Base-by-base conservation (phyloP, 139 green algal species). In the Yamagishiella unicocca region DNA sequence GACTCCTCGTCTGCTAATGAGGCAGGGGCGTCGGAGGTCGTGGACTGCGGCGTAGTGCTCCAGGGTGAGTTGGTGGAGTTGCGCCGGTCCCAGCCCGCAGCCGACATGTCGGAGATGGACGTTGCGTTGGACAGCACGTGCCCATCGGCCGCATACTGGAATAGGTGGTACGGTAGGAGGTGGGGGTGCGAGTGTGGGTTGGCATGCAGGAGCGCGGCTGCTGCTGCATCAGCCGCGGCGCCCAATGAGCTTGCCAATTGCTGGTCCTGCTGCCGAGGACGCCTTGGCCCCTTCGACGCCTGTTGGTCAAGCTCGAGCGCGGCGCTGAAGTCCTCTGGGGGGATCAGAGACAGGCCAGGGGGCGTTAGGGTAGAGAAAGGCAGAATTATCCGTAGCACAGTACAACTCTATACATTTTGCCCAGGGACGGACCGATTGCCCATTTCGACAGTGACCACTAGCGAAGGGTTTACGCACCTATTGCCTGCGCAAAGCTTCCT, bases 401-500 rank as follows among this genome's bases (percentile, higher is more conserved):
- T n/a, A n/a, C n/a, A n/a, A n/a, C n/a, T n/a, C n/a, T n/a, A n/a
- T n/a, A n/a, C n/a, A n/a, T n/a, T n/a, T n/a, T n/a, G n/a, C n/a
- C n/a, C n/a, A n/a, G n/a, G n/a, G n/a, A n/a, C n/a, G n/a, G n/a
- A n/a, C n/a, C n/a, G n/a, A n/a, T n/a, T n/a, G n/a, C n/a, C n/a
- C n/a, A n/a, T n/a, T n/a, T n/a, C n/a, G n/a, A n/a, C n/a, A n/a
- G n/a, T n/a, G n/a, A n/a, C n/a, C n/a, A n/a, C n/a, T n/a, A n/a
- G 50, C 50, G 50, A 25, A 17, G 12, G 50, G 50, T 58, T 25
- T 35, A 37, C 76, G 14, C 68, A 96, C 95, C 93, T 50, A 97
- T 96, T 14, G 95, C 95, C 37, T 89, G 83, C 2, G 89, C 85
- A 64, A 96, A 95, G 12, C 94, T 85, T 4, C 92, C 95, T 73